Conservation (phyloP, 306 rosid species). For the Glycine latifolia region DNA sequence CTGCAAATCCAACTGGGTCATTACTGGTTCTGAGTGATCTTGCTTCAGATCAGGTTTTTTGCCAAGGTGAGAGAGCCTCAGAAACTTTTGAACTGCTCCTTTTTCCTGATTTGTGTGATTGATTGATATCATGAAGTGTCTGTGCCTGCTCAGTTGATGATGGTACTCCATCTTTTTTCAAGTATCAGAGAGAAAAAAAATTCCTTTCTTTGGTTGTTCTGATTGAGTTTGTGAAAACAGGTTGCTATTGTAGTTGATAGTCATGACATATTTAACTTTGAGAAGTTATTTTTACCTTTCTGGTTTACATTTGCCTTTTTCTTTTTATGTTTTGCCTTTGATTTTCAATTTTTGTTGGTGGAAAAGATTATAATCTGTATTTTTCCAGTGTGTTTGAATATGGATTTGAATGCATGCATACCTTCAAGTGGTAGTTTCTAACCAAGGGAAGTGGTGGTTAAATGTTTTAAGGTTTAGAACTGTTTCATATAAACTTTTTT, state of each 20-base stretch:
- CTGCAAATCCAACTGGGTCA: conserved; percentile 25
- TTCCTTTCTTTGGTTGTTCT: not conserved
- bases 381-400: conserved; percentile 21
- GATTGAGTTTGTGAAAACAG: conserved; percentile 29
- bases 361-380: not conserved
- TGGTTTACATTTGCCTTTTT: conserved; percentile 3
- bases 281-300: conserved; percentile 26
- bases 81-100: conserved; percentile 14
- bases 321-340: conserved; percentile 6
- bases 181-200: conserved; percentile 1
- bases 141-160: conserved; percentile 25
- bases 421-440: not conserved
- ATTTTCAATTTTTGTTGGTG: conserved; percentile 18
- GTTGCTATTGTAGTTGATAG: conserved; percentile 12
- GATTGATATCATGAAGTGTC: not conserved
- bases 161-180: conserved; percentile 34
- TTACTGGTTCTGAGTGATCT: conserved; percentile 33
- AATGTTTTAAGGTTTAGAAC: conserved; percentile 29
- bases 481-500: not conserved
- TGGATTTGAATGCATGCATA: conserved; percentile 2
- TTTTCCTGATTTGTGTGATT: conserved; percentile 9
- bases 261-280: not conserved
- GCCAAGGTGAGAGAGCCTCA: conserved; percentile 42
- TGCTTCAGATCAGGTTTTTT: conserved; percentile 38
- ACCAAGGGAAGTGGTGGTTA: not conserved